Conservation (phyloP, 306 rosid genomes). For the Gynostemma pentaphyllum region DNA sequence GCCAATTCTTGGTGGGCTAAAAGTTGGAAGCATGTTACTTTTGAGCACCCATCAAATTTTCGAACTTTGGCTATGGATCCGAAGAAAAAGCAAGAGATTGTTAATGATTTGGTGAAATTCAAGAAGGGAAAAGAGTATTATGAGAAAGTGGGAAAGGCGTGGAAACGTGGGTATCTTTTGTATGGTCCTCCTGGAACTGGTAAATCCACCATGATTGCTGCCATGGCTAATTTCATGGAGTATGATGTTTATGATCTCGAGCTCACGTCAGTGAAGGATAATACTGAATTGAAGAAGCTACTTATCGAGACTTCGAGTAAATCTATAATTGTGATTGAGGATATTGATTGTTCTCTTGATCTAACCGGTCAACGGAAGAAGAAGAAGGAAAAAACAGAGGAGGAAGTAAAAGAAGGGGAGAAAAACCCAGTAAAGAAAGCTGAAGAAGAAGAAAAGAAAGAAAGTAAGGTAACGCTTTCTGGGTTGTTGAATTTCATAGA, state of each 20-base stretch:
- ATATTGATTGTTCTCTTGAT: constrained; percentile 64
- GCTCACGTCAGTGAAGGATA: constrained; percentile 41
- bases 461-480: constrained; percentile 13
- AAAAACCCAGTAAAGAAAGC: not conserved
- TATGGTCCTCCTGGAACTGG: constrained; percentile 68
- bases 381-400: constrained; percentile 16
- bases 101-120: constrained; percentile 34
- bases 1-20: constrained; percentile 50
- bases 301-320: constrained; percentile 34
- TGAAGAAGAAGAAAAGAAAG: constrained; percentile 12
- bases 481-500: constrained; percentile 21
- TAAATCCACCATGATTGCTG: constrained; percentile 52
- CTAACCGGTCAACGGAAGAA: constrained; percentile 48
- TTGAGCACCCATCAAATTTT: constrained; percentile 53
- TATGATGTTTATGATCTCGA: constrained; percentile 60
- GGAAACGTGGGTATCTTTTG: constrained; percentile 54
- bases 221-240: constrained; percentile 51
- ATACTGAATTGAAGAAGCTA: constrained; percentile 29
- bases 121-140: constrained; percentile 39
- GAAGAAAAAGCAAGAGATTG: constrained; percentile 27
- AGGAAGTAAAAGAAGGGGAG: not conserved
- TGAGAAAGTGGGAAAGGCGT: constrained; percentile 46
- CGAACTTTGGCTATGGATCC: constrained; percentile 40
- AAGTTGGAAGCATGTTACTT: constrained; percentile 19
- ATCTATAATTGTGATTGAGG: constrained; percentile 46